Conservation (phyloP, 2,329 filamentous ascomycete genomes). For the Cladosporium sphaerospermum region DNA sequence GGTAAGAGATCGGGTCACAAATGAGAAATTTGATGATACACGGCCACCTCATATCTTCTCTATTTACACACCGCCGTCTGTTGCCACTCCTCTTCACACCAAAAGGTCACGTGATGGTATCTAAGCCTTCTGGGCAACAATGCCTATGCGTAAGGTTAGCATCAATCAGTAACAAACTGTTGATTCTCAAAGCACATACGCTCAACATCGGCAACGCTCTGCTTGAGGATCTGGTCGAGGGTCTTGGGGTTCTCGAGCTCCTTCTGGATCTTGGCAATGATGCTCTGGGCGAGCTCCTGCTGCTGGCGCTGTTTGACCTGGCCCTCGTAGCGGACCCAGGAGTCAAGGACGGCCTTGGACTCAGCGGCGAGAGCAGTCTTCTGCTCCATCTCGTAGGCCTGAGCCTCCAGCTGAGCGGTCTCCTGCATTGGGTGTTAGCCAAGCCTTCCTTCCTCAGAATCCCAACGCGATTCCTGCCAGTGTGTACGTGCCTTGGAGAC, state of each 20-base stretch:
- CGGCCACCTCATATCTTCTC: constrained; percentile 10
- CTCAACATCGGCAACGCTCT: constrained; percentile 94
- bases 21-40: constrained; percentile 12
- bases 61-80: constrained; percentile 6
- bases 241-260: constrained; percentile 97
- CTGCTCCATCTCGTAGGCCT: constrained; percentile 97
- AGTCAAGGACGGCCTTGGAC: constrained; percentile 93
- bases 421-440: constrained; percentile 53
- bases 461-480: background rate
- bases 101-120: constrained; percentile 6
- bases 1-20: constrained; percentile 6
- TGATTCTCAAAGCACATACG: constrained; percentile 51
- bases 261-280: constrained; percentile 98
- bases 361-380: constrained; percentile 84
- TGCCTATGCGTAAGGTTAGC: constrained; percentile 1
- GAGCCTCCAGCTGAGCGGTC: constrained; percentile 89
- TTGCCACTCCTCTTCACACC: background rate
- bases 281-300: constrained; percentile 82
- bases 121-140: constrained; percentile 14
- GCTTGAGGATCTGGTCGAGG: constrained; percentile 94
- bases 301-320: constrained; percentile 99
- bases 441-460: background rate
- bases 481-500: constrained; percentile 79
- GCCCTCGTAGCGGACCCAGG: constrained; percentile 96
- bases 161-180: background rate